These are phyloP conservation scores for Candida wancherniae DNA, from an alignment of 805 yeast species.

Conservation along the genomic window DNA sequence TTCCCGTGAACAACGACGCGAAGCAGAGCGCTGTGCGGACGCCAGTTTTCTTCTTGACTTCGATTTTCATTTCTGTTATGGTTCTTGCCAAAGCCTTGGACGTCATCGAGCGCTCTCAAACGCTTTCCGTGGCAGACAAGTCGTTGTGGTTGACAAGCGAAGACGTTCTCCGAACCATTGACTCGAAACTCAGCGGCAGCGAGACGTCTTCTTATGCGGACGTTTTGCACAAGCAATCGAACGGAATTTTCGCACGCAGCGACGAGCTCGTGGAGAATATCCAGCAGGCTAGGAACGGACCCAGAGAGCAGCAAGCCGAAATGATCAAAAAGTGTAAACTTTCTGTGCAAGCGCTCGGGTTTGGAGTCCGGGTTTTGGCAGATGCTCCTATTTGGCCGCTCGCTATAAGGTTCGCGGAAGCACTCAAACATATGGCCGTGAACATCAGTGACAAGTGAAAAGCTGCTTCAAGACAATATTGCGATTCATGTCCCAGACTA, in stretches of 20 bases:
- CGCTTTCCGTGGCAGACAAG: constrained; percentile 46
- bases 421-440: constrained; percentile 53
- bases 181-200: constrained; percentile 49
- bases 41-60: constrained; percentile 70
- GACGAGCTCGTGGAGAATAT: constrained; percentile 11
- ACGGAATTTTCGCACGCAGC: constrained; percentile 42
- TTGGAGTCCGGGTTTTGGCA: constrained; percentile 72
- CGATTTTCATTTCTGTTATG: constrained; percentile 59
- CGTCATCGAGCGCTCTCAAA: constrained; percentile 40
- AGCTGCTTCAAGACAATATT: too few species aligned
- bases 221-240: constrained; percentile 52
- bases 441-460: constrained; percentile 3
- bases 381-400: constrained; percentile 89
- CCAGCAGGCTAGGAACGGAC: constrained; percentile 1
- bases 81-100: constrained; percentile 60
- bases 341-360: constrained; percentile 54
- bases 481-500: too few species aligned
- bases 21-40: constrained; percentile 66
- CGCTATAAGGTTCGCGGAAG: constrained; percentile 74
- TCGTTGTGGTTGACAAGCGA: constrained; percentile 62
- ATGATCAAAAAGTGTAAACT: constrained; percentile 39
- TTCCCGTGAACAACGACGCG: constrained; percentile 60
- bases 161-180: constrained; percentile 54
- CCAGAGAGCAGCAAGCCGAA: constrained; percentile 1
- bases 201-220: constrained; percentile 55